Evolutionary conservation across 805 yeast species (phyloP).

Genomic region (Candida gorgasii): DNA sequence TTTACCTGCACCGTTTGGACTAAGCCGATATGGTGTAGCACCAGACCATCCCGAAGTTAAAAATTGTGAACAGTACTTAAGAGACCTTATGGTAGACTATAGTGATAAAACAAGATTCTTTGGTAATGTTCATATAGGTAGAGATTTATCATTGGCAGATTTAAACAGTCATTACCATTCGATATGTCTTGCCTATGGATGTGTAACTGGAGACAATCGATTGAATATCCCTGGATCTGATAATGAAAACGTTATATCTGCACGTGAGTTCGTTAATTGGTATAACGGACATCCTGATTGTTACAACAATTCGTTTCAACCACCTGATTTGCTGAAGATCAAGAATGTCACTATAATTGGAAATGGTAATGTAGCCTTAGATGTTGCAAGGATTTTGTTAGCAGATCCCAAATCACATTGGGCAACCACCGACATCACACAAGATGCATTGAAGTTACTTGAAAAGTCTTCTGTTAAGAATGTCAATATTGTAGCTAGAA

Average conservation of each 20-base stretch:
- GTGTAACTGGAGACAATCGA: constrained; percentile 56
- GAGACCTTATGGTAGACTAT: constrained; percentile 38
- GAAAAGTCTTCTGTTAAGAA: constrained; percentile 53
- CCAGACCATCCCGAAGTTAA: constrained; percentile 99
- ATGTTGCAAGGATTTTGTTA: constrained; percentile 77
- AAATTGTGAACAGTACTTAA: constrained; percentile 74
- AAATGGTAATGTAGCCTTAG: constrained; percentile 95
- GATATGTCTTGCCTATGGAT: constrained; percentile 81
- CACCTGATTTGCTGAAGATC: constrained; percentile 62
- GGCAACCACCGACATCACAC: constrained; percentile 70
- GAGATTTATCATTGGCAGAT: constrained; percentile 51
- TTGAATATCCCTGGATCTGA: constrained; percentile 61
- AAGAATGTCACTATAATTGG: constrained; percentile 82
- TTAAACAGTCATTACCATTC: constrained; percentile 64
- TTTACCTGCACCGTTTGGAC: constrained; percentile 87
- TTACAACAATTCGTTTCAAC: constrained; percentile 28
- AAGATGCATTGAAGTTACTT: constrained; percentile 57
- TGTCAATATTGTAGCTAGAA: constrained; percentile 77
- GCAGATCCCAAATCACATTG: constrained; percentile 58
- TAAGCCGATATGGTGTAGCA: constrained; percentile 94
- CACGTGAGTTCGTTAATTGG: constrained; percentile 92
- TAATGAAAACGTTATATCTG: constrained; percentile 68
- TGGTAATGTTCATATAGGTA: constrained; percentile 75
- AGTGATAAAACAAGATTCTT: constrained; percentile 45
- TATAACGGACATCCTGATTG: constrained; percentile 84